Base-by-base conservation (phyloP, 441 rosid species). In the Corymbia calophylla region DNA sequence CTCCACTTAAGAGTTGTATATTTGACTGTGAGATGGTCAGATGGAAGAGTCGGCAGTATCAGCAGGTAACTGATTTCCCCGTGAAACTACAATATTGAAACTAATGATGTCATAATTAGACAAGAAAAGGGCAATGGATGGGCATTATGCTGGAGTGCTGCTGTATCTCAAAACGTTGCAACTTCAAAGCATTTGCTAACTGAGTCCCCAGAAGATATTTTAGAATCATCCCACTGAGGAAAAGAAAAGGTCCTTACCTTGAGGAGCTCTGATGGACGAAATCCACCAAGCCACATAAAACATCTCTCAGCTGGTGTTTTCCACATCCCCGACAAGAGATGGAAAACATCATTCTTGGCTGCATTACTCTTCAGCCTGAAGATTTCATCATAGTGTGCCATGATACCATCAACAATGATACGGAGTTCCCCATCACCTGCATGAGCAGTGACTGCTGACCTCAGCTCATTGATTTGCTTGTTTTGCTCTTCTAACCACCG, bases 271-370 rank as follows among this genome's bases (percentile, higher is more conserved):
- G 99, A 97, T 88, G 99, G 96, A 87, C 99, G 99, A 92, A 97
- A 98, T 85, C 99, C 99, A 18, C 99, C 99, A 53, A 98, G 99
- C 99, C 99, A 98, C 95, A 98, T 89, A 94, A 98, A 98, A 92
- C 99, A 98, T 91, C 99, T 96, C 94, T 98, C 99, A 16, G 99
- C 99, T 87, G 99, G 99, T 31, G 99, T 97, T 92, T 98, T 97
- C 99, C 99, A 98, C 99, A 97, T 98, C 86, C 99, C 99, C 35
- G 99, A 98, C 84, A 97, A 94, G 90, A 98, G 93, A 94, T 98
- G 99, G 93, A 98, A 98, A 91, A 97, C 99, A 88, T 98, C 99
- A 58, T 95, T 95, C 95, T 97, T 98, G 77, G 99, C 99, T 89
- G 99, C 98, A 84, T 94, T 95, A 92, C 95, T 92, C 93, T 98